Evolutionary conservation across 768 basidiomycete genomes (phyloP), one percentile per base, ranked within the genome.

Genomic region (Boletellus ananas): DNA sequence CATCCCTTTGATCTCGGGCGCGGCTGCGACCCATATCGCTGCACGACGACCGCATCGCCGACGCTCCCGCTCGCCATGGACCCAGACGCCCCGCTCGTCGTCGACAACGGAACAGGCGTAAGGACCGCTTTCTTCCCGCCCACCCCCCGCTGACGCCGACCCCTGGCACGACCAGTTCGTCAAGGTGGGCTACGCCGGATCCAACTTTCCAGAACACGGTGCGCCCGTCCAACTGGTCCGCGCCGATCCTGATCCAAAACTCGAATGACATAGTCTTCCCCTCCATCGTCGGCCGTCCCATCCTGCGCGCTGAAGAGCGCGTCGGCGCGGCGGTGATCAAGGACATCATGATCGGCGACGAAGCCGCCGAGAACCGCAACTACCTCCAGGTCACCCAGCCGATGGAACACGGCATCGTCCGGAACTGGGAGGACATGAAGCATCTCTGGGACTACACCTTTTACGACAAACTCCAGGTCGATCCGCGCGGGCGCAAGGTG

Each of bases 371-470:
- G 70, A 87, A 92, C 70, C 87, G 96, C 42, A 94, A 90, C 66
- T 97, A 89, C 73, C 84, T 99, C 35, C 94, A 98, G 72, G 79
- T 99, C 33, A 91, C 94, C 0, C 96, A 98, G 63, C 96, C 96
- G 2, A 93, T 99, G 90, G 96, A 99, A 67, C 96, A 99, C 68
- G 96, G 96, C 36, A 97, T 99, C 72, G 86, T 99, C 41, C 86
- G 88, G 60, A 97, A 98, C 71, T 99, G 96, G 96, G 91, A 94
- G 66, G 96, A 99, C 71, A 99, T 98, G 96, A 87, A 87, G 65
- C 81, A 92, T 61, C 78, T 98, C 16, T 99, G 96, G 96, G 85
- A 99, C 69, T 98, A 97, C 71, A 99, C 96, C 1, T 99, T 99
- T 67, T 75, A 90, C 59, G 93, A 96, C 75, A 98, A 98, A 73